Evolutionary conservation across 768 basidiomycete genomes (phyloP).

Genomic region (Mycena metata): DNA sequence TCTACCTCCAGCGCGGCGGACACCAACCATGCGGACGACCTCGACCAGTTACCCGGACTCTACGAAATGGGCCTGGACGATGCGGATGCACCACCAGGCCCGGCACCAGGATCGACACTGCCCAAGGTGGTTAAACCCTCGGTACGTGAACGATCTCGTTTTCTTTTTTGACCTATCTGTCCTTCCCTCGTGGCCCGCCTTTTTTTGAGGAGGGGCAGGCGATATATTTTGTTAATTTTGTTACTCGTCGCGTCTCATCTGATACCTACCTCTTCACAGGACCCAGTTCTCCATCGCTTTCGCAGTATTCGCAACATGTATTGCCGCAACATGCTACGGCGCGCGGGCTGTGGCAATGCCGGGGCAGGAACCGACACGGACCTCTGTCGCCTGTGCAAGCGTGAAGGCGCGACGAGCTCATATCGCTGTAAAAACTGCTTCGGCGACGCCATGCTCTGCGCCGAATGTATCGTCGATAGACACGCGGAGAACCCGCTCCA

Average conservation of each 20-base stretch:
- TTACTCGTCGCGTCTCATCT: no score
- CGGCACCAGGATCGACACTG: background rate
- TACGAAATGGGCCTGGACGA: slow-evolving; percentile 4
- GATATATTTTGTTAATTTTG: no score
- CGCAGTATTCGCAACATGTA: background rate
- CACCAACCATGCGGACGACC: background rate
- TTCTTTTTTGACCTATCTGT: no score
- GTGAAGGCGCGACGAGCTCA: background rate
- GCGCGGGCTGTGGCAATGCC: background rate
- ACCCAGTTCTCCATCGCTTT: slow-evolving; percentile 7
- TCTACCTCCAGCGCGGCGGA: background rate
- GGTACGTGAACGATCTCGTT: background rate
- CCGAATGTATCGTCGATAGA: no score
- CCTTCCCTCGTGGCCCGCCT: no score
- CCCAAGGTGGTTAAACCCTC: background rate
- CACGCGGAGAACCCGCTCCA: no score
- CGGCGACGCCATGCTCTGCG: background rate
- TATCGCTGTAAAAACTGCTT: slow-evolving; percentile 1
- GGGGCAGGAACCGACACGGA: no score
- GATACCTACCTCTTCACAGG: no score
- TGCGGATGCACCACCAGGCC: background rate
- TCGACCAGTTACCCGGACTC: background rate
- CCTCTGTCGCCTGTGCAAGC: background rate
- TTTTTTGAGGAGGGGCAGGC: no score
- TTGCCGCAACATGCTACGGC: background rate